Base-by-base conservation (phyloP, 495 filamentous ascomycete species). In the Tuber magnatum region DNA sequence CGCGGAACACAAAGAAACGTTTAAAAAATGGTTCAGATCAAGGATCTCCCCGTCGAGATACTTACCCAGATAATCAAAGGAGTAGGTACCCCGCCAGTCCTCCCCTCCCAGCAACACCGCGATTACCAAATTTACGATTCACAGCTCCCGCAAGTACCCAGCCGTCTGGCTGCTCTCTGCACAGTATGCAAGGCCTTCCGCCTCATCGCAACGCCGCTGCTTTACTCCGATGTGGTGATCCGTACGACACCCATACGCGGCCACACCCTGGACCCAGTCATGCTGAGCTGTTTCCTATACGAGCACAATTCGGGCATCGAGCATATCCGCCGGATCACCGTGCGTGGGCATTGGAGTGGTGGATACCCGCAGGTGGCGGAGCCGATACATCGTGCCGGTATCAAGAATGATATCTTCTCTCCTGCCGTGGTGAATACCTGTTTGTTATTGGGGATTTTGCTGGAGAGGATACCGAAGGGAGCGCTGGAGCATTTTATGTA, bases 401-500 rank as follows among this genome's bases (percentile, higher is more conserved):
- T 42, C 20, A 22, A n/a, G 28, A 65, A 28, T 48, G 71, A 75
- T 75, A n/a, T 41, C 32, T 75, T 71, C 46, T 75, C 74, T 18
- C 74, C 74, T 14, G 68, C 72, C 48, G 68, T 75, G 68, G 40
- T 75, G 28, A 75, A 75, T 40, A 75, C 74, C 16, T 44, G 48
- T 38, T 38, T 75, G 39, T 44, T 75, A 48, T 43, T 75, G 71
- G 73, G 72, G 40, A 75, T 75, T 51, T 41, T 75, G 28, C 51
- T 75, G 20, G 74, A 75, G 22, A 75, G 74, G 48, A 44, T 75
- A 28, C 71, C 74, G 8, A 32, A 20, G n/a, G 74, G 74, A 43
- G 44, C 46, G 39, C 39, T 75, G 71, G 74, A 75, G 71, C 72
- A 72, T 42, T 75, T 75, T n/a, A 35, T 75, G 71, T 75, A 68